These are phyloP conservation scores for Thyridium curvatum DNA, from an alignment of 2,329 filamentous ascomycete genomes.

Conservation along the genomic window DNA sequence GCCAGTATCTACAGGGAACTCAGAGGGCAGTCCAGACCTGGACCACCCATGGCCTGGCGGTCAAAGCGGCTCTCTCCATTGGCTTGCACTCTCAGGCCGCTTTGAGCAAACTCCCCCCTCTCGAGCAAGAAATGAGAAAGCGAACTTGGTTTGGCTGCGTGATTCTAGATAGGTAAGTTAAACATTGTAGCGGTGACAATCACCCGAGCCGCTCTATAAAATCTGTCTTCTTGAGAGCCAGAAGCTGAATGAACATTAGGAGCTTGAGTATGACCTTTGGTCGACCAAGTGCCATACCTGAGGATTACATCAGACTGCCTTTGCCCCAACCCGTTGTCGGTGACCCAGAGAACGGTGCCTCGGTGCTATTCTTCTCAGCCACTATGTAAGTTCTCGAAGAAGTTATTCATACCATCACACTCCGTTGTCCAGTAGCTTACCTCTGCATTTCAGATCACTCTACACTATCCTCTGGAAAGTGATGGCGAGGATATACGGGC, in stretches of 20 bases:
- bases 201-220: too few species aligned
- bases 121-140: slow-evolving; percentile 39
- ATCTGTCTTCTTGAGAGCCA: too few species aligned
- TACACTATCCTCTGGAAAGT: slow-evolving; percentile 25
- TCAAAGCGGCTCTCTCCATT: slow-evolving; percentile 42
- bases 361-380: slow-evolving; percentile 20
- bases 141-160: slow-evolving; percentile 44
- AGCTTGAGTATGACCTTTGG: slow-evolving; percentile 46
- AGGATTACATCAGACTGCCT: slow-evolving; percentile 31
- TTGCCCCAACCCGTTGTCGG: slow-evolving; percentile 16
- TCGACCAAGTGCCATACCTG: slow-evolving; percentile 36
- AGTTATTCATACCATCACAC: too few species aligned
- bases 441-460: slow-evolving; percentile 9
- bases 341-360: not conserved
- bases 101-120: slow-evolving; percentile 22
- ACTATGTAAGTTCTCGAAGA: slow-evolving; percentile 22
- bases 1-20: slow-evolving; percentile 47
- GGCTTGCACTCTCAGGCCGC: slow-evolving; percentile 40
- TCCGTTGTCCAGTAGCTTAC: too few species aligned
- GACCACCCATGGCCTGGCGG: slow-evolving; percentile 45
- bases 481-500: slow-evolving; percentile 33
- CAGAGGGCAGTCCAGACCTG: slow-evolving; percentile 46
- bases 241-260: too few species aligned
- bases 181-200: too few species aligned
- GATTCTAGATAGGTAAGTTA: slow-evolving; percentile 32